Percentiles rank a stretch among this genome's conserved stretches.
phyloP scores from a whole-genome alignment of 371 early-diverging fungal species.

The Mortierella sp. region DNA sequence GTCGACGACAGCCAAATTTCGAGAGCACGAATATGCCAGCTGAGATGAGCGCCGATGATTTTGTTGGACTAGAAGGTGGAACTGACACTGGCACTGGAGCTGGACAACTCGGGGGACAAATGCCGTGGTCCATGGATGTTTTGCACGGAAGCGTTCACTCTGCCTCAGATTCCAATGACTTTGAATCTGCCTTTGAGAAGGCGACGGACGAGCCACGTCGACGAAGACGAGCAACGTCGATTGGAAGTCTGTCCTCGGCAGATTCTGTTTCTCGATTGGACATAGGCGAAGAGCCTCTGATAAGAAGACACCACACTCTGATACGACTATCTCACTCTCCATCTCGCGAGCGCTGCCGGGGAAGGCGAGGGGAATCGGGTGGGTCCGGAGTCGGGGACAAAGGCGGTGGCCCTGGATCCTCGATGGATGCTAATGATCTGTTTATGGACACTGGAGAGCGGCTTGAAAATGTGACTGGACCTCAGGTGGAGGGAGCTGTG shows the following conservation, averaged over 20 bases:
- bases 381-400: not conserved
- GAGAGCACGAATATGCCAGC: slow-evolving; percentile 7
- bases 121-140: slow-evolving; percentile 33
- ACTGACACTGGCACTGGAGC: too few relatives aligned
- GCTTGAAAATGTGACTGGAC: not conserved
- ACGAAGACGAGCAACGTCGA: slow-evolving; percentile 7
- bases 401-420: slow-evolving; percentile 4
- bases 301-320: not conserved
- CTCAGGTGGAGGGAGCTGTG: not conserved
- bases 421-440: slow-evolving; percentile 1
- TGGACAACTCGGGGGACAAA: not conserved
- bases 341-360: slow-evolving; percentile 6
- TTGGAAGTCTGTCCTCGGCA: not conserved
- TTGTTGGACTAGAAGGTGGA: too few relatives aligned
- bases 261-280: not conserved
- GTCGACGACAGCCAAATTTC: slow-evolving; percentile 19
- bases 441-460: not conserved
- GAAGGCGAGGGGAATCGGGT: too few relatives aligned
- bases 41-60: slow-evolving; percentile 7
- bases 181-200: slow-evolving; percentile 26
- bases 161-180: slow-evolving; percentile 26
- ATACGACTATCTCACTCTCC: slow-evolving; percentile 8
- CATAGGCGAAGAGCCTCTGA: slow-evolving; percentile 1
- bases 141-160: slow-evolving; percentile 11
- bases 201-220: not conserved